Conservation (phyloP, 2,329 filamentous ascomycete genomes). For the Fusarium pseudonygamai region DNA sequence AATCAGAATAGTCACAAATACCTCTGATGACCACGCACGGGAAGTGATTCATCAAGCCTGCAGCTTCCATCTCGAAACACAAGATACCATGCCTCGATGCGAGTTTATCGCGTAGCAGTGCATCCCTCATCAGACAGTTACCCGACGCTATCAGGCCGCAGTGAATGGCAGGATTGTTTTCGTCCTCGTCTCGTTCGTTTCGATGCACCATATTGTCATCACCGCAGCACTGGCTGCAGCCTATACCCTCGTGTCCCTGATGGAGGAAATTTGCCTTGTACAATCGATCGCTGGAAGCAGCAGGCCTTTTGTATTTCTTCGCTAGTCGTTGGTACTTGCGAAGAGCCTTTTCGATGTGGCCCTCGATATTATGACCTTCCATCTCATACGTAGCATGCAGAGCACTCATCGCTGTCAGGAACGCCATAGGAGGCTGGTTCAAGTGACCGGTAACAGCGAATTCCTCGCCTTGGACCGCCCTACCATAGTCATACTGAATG, state of each 20-base stretch:
- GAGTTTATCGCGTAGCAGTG: accelerated
- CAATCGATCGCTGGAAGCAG: accelerated
- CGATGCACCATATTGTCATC: accelerated
- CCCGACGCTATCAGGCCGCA: accelerated
- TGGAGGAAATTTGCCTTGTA: accelerated
- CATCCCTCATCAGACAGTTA: accelerated
- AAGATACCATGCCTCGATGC: background rate
- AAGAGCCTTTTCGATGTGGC: accelerated
- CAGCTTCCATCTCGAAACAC: background rate
- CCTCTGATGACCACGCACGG: accelerated
- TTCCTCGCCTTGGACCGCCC: background rate
- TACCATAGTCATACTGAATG: background rate
- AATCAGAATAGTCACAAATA: accelerated
- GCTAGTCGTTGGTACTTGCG: accelerated
- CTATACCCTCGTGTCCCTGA: accelerated
- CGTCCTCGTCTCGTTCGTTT: accelerated
- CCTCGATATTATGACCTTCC: accelerated
- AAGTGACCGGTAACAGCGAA: accelerated
- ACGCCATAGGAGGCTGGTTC: background rate
- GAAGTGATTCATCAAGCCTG: accelerated
- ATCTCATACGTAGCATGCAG: accelerated
- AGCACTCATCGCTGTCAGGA: accelerated
- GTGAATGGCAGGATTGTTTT: background rate
- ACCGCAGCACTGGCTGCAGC: accelerated
- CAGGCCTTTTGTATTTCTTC: accelerated